Evolutionary conservation across 768 basidiomycete species (phyloP), one percentile per base, ranked within the genome.

Genomic region (Amanita phalloides): DNA sequence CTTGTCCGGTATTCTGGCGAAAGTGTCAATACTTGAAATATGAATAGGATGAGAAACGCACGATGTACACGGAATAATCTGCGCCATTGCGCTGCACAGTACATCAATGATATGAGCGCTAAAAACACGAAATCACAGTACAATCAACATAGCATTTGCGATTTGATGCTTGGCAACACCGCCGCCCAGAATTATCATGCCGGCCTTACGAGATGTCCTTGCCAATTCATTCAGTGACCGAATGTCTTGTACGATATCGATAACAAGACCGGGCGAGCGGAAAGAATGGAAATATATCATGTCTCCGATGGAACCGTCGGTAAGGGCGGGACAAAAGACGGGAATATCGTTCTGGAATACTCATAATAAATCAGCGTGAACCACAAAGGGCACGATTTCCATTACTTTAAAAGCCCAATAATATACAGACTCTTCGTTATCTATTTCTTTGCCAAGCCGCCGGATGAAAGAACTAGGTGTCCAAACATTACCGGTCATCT

Each of bases 271-370:
- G 1, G 89, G 90, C 41, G 78, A 79, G 55, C 81, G 78, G 76
- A 93, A 99, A 10, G 93, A 94, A 68, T 98, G 96, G 65, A 98
- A 98, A 68, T 97, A 99, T 36, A 98, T 84, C 94, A 98, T 97
- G 66, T 99, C 96, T 52, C 96, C 96, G 52, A 99, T 77, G 0
- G 96, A 98, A 9, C 96, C 96, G 62, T 99, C 96, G 25, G 96
- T 99, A 45, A 99, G 70, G 1, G 96, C 96, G 21, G 96, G 96
- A 65, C 96, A 99, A 70, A 97, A 99, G 44, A 98, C 92, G 6
- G 96, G 96, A 52, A 98, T 98, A 58, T 97, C 75, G 68, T 99
- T 98, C 96, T 99, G 68, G 43, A 32, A 36, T 43, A 20, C n/a
- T 43, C 23, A 45, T 26, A 33, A 20, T 45, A 58, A 48, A 48